Evolutionary conservation across 1,139 yeast species (phyloP), one percentile per base, ranked within the genome.

Genomic region (Hanseniaspora sp.): DNA sequence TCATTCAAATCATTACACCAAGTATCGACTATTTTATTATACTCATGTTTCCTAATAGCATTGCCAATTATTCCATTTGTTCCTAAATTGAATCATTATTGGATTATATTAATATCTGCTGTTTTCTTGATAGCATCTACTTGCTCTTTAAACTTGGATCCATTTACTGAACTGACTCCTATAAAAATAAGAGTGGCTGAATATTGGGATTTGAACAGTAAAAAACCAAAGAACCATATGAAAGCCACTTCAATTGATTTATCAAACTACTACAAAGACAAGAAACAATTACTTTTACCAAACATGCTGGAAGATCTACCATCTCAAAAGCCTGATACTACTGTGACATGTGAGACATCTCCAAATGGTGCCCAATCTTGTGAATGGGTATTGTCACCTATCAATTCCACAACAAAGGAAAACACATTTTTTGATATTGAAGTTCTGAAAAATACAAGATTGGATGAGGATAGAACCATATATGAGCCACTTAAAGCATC

Each of bases 401-500:
- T 7, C 2, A 39, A 39, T 23, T 18, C n/a, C 9, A 61, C 66
- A 9, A 70, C 71, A 49, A 60, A 66, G 5, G 76, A 37, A 18
- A 40, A 40, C 13, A 44, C 51, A 6, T 28, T 28, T 12, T 48
- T 54, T 34, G 63, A 70, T 12, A 65, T 83, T 7, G 73, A 77
- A 31, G 71, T 82, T 9, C 59, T 81, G 53, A 72, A 71, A 43
- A 75, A 80, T 59, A 74, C 79, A 45, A 69, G 74, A 7, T 65
- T 65, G 39, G 63, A 64, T n/a, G 57, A 60, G 9, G 59, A 62
- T 17, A 61, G 67, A 46, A 75, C 78, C 18, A 82, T 82, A 31
- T 83, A 78, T 64, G 85, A 86, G 0, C 84, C 88, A 51, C 73
- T 82, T 57, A 74, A 75, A 34, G 88, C 86, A 0, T 82, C 82